phyloP scores from a whole-genome alignment of 2,329 filamentous ascomycete species.

The Fusarium pseudoanthophilum region DNA sequence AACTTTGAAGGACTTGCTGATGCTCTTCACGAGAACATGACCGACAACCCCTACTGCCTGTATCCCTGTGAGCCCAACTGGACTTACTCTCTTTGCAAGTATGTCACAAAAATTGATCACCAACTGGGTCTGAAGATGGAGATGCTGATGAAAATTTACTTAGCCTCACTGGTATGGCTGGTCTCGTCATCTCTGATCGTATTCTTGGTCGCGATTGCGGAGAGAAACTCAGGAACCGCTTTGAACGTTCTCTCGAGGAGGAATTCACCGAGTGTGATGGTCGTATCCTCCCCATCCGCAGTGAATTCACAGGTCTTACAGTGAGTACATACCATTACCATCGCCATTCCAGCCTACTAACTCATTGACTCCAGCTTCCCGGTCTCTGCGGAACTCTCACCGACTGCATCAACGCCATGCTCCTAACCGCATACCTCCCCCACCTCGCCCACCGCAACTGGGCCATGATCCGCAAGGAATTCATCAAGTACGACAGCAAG shows the following conservation, averaged over 20 bases:
- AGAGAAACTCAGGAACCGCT: neutral
- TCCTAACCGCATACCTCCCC: neutral
- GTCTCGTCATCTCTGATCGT: neutral
- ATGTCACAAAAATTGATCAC: too few species aligned
- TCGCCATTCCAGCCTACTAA: neutral
- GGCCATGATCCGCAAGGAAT: neutral
- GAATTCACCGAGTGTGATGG: neutral
- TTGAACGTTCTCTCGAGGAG: neutral
- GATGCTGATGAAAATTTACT: rapidly evolving
- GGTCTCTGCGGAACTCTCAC: neutral
- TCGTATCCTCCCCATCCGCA: neutral
- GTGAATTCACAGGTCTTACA: neutral
- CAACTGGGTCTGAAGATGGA: too few species aligned
- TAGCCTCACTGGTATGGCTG: neutral
- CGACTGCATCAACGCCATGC: neutral
- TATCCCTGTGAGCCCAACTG: neutral
- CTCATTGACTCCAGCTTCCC: rapidly evolving
- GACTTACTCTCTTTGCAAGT: neutral
- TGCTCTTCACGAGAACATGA: neutral
- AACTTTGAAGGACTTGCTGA: neutral
- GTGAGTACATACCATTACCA: too few species aligned
- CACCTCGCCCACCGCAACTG: neutral
- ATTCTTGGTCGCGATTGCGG: neutral
- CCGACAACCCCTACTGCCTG: neutral
- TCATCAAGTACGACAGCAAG: neutral